Evolutionary conservation across 129 eudicot species (phyloP).

Genomic region (Centrapalus pauciflorus): DNA sequence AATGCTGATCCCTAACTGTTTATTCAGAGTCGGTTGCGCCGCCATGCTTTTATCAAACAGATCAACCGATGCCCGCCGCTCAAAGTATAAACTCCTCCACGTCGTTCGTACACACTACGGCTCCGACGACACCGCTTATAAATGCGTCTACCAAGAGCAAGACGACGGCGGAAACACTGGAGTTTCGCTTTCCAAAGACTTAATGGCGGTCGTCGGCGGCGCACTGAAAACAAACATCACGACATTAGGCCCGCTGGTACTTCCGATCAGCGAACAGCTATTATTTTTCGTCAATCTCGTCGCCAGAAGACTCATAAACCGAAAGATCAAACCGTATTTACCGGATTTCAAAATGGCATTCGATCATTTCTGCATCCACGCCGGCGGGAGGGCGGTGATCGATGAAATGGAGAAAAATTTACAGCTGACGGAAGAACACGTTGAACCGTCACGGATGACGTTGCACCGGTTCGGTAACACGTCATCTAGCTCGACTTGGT

Average conservation of each 20-base stretch:
- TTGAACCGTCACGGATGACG: conserved; percentile 69
- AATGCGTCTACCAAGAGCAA: conserved; percentile 54
- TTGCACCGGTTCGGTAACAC: conserved; percentile 64
- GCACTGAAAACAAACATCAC: conserved; percentile 52
- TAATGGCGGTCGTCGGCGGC: conserved; percentile 44
- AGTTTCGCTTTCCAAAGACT: conserved; percentile 48
- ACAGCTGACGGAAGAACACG: conserved; percentile 30
- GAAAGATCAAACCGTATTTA: conserved; percentile 32
- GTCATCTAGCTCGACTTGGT: conserved; percentile 67
- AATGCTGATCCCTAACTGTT: conserved; percentile 59
- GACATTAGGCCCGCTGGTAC: conserved; percentile 46
- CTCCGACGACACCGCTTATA: conserved; percentile 30
- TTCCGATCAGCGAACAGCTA: conserved; percentile 53
- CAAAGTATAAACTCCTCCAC: conserved; percentile 47
- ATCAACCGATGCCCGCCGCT: conserved; percentile 15
- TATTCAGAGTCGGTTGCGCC: conserved; percentile 53
- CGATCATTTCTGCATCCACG: conserved; percentile 60
- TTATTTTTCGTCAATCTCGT: conserved; percentile 30
- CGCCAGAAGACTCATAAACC: conserved; percentile 20
- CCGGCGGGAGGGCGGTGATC: conserved; percentile 66
- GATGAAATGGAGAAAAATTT: conserved; percentile 57
- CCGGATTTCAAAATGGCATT: conserved; percentile 57
- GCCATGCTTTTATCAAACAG: conserved; percentile 46
- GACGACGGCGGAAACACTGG: conserved; percentile 45
- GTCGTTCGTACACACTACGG: conserved; percentile 53